A percentile compares a stretch with the other conserved stretches of the same genome.
Evolutionary conservation across 306 rosid genomes (phyloP).

Genomic region (Comarum palustre): DNA sequence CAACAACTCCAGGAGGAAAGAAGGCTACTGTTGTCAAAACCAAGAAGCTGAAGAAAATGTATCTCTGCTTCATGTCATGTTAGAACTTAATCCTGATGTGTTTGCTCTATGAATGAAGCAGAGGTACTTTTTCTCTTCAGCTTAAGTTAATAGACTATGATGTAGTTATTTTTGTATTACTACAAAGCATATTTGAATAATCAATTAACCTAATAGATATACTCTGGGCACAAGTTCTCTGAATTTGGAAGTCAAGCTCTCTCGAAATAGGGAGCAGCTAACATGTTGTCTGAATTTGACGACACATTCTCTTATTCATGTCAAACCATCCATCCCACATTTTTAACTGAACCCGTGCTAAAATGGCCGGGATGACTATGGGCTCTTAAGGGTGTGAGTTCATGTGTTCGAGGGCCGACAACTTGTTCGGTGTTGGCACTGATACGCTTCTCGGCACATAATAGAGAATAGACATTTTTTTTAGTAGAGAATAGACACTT

Average conservation of each 20-base stretch:
- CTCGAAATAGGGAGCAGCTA: conserved; percentile 13
- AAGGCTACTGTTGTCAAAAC: conserved; percentile 16
- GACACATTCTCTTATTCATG: not conserved
- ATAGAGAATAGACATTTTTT: no score
- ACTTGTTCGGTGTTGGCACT: no score
- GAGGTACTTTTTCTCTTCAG: no score
- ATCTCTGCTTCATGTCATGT: conserved; percentile 34
- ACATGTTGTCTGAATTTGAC: conserved; percentile 12
- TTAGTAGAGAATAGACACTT: no score
- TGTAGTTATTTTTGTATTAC: not conserved
- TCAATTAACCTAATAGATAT: conserved; percentile 13
- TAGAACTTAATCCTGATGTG: conserved; percentile 17
- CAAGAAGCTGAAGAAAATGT: conserved; percentile 30
- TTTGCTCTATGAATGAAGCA: not conserved
- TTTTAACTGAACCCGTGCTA: not conserved
- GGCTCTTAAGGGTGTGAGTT: not conserved
- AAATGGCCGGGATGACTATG: not conserved
- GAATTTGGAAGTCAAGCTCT: conserved; percentile 11
- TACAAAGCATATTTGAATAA: no score
- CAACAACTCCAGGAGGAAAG: conserved; percentile 1
- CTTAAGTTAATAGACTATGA: no score
- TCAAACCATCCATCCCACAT: no score
- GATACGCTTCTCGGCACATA: no score
- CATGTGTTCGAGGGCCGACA: not conserved
- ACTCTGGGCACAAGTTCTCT: not conserved